These are phyloP conservation scores for Raddia distichophylla DNA, from an alignment of 176 grass and related monocot species.

Conservation along the genomic window DNA sequence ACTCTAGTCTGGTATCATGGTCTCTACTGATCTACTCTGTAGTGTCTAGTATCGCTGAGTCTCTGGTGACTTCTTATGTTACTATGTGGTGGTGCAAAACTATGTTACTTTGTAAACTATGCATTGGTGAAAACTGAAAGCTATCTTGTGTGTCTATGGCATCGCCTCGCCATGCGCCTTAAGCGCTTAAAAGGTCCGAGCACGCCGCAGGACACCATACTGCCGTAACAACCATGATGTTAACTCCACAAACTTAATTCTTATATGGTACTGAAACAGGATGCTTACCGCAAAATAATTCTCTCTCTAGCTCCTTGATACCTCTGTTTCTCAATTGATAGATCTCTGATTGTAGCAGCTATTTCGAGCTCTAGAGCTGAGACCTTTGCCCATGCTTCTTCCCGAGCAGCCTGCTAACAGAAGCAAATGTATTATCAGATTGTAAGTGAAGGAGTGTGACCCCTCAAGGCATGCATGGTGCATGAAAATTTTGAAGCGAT, in stretches of 20 bases:
- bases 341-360: conserved; percentile 83
- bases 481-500: conserved; percentile 11
- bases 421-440: conserved; percentile 56
- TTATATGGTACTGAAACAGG: conserved; percentile 31
- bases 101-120: no score
- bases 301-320: conserved; percentile 95
- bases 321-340: conserved; percentile 91
- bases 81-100: no score
- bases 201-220: no score
- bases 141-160: no score
- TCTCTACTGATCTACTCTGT: no score
- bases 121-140: no score
- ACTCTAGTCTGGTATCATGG: no score
- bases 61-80: no score
- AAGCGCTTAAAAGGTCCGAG: no score
- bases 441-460: conserved; percentile 30
- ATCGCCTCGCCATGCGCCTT: no score
- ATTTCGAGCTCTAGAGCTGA: conserved; percentile 95
- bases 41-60: no score
- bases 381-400: conserved; percentile 97
- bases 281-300: conserved; percentile 85
- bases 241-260: conserved; percentile 33
- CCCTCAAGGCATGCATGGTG: conserved; percentile 15
- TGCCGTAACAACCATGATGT: background rate
- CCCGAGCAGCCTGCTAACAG: conserved; percentile 89